phyloP scores from a whole-genome alignment of 1,139 yeast genomes.

The Wickerhamomyces sp. region DNA sequence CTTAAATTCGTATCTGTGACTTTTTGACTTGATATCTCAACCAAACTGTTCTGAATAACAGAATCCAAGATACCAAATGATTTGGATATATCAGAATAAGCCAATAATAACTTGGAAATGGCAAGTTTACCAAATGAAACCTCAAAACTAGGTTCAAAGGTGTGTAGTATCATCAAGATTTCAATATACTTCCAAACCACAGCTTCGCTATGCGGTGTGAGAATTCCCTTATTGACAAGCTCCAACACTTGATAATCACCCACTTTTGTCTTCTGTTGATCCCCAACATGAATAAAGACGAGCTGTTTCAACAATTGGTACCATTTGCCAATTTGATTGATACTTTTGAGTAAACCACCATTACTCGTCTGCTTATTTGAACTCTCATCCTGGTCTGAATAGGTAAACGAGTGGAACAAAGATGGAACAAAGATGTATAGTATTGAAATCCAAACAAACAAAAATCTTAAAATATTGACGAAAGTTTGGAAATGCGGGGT shows the following conservation, averaged over 20 bases:
- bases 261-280: conserved; percentile 6
- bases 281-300: conserved; percentile 19
- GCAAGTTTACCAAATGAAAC: conserved; percentile 22
- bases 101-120: conserved; percentile 15
- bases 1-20: conserved; percentile 18
- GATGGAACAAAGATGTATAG: conserved; percentile 15
- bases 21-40: conserved; percentile 18
- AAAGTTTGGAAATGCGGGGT: conserved; percentile 24
- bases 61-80: conserved; percentile 10
- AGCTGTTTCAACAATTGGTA: conserved; percentile 19
- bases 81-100: conserved; percentile 17
- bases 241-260: conserved; percentile 11
- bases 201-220: conserved; percentile 1
- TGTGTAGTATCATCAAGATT: conserved; percentile 14
- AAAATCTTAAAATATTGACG: conserved; percentile 16
- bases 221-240: conserved; percentile 12
- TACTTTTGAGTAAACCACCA: background rate
- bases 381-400: background rate
- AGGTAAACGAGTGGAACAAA: conserved; percentile 8
- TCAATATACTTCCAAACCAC: conserved; percentile 8
- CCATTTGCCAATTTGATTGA: conserved; percentile 14
- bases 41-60: conserved; percentile 11
- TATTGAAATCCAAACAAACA: conserved; percentile 20
- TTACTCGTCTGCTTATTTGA: conserved; percentile 3
- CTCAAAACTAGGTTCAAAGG: conserved; percentile 18